These are phyloP conservation scores for Hylodesmum podocarpum DNA, from an alignment of 306 rosid genomes.

Conservation along the genomic window DNA sequence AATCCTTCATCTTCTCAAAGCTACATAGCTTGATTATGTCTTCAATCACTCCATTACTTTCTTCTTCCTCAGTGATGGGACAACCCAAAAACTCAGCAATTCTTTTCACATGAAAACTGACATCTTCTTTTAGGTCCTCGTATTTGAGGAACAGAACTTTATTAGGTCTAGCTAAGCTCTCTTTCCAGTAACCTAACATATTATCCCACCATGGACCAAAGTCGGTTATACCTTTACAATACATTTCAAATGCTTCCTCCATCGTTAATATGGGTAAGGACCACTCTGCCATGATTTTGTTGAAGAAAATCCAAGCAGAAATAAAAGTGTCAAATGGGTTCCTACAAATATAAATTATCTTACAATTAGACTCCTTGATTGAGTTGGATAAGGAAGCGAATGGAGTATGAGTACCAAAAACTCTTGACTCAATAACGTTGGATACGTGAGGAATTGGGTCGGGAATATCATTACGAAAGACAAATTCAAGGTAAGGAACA, in stretches of 20 bases:
- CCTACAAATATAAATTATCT: slow-evolving; percentile 48
- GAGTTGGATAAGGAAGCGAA: slow-evolving; percentile 39
- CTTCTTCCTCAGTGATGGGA: background rate
- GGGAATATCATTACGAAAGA: slow-evolving; percentile 4
- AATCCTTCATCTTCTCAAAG: background rate
- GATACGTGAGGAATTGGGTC: slow-evolving; percentile 39
- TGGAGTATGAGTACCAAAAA: slow-evolving; percentile 57
- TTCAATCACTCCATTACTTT: background rate
- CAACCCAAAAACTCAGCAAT: background rate
- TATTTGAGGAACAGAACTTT: background rate
- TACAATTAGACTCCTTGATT: slow-evolving; percentile 21
- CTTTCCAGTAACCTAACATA: slow-evolving; percentile 21
- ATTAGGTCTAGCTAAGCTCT: background rate
- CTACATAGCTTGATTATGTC: background rate
- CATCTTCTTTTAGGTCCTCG: background rate
- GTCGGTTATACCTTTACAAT: background rate
- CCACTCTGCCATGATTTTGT: background rate
- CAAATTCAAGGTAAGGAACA: too few species aligned
- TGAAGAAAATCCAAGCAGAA: slow-evolving; percentile 39
- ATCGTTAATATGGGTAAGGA: background rate
- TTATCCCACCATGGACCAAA: background rate
- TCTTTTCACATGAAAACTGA: slow-evolving; percentile 27
- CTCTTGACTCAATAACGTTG: slow-evolving; percentile 36
- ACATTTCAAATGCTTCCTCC: background rate
- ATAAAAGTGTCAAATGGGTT: slow-evolving; percentile 60